Percentiles rank a stretch among this genome's conserved stretches.
Conservation (phyloP, 805 yeast genomes). For the Teunomyces atbi region DNA sequence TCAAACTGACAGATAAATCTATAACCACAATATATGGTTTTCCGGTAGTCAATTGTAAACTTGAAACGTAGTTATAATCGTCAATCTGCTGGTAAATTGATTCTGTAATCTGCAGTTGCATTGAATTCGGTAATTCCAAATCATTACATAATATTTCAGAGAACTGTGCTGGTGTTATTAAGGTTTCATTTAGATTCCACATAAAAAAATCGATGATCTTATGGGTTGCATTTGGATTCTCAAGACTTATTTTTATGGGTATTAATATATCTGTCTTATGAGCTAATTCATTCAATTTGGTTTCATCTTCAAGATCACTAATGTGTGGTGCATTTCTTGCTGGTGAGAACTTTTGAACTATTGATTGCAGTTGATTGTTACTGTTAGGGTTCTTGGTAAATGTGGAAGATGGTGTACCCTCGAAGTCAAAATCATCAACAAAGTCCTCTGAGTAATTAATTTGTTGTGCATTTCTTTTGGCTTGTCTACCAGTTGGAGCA, state of each 20-base stretch:
- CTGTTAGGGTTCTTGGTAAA: slow-evolving; percentile 13
- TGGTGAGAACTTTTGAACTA: slow-evolving; percentile 29
- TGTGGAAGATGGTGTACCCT: slow-evolving; percentile 18
- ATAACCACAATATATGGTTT: slow-evolving; percentile 57
- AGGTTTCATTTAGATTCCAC: slow-evolving; percentile 69
- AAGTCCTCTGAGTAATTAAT: slow-evolving; percentile 64
- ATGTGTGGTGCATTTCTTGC: slow-evolving; percentile 24
- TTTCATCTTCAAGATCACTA: slow-evolving; percentile 21
- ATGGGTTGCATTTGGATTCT: slow-evolving; percentile 48
- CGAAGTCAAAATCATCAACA: slow-evolving; percentile 29
- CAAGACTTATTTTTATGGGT: slow-evolving; percentile 67
- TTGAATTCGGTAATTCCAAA: slow-evolving; percentile 69
- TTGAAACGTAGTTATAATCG: slow-evolving; percentile 63
- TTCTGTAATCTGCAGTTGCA: slow-evolving; percentile 61
- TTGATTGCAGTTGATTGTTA: slow-evolving; percentile 34
- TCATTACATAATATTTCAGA: slow-evolving; percentile 79
- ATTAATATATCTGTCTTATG: slow-evolving; percentile 47
- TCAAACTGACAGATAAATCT: slow-evolving; percentile 76
- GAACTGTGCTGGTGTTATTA: slow-evolving; percentile 69
- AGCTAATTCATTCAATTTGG: slow-evolving; percentile 21
- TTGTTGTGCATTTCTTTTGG: slow-evolving; percentile 67
- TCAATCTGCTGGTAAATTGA: slow-evolving; percentile 80
- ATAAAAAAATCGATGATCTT: slow-evolving; percentile 62
- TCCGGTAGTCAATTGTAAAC: slow-evolving; percentile 58
- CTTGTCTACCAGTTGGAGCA: slow-evolving; percentile 72